Base-by-base conservation (phyloP, 164 flowering plant species). In the Sedum album region DNA sequence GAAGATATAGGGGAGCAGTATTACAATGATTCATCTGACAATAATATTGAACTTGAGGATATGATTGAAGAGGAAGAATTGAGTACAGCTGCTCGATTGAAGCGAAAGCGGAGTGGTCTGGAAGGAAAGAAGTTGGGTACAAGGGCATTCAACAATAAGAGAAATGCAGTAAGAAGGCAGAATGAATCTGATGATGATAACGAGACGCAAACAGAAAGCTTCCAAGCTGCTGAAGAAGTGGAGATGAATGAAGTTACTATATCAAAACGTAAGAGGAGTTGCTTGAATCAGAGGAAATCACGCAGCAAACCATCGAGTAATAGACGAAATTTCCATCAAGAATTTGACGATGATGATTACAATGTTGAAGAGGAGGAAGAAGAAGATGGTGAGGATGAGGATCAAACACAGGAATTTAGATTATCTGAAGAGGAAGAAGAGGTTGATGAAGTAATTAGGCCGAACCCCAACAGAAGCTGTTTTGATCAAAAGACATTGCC, bases 31-130 rank as follows among this genome's bases (percentile, higher is more conserved):
- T 77, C 70, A 41, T 79, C 76, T 14, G 69, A 81, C 44, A 84
- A 80, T 48, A 83, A 67, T 20, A 68, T 76, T 68, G 79, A 74
- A 31, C 79, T 83, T 0, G 88, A 85, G 26, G 91, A 82, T 21
- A 72, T 80, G 66, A 71, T 78, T 33, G 82, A 64, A 60, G 66
- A 70, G 61, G 76, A 69, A 42, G 75, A 68, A 65, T 66, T 69
- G 23, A 66, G 61, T 41, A 73, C 35, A 64, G 70, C 51, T 35
- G 64, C 39, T 64, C 74, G 75, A 70, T 64, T 77, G 15, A 83
- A 73, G 65, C 48, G 41, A 1, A 63, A 55, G 60, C 72, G 61
- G 48, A 68, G 70, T 30, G 55, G 6, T 68, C 60, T 41, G n/a
- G 60, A 51, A 15, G 66, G 62, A 72, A 69, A 25, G 72, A 74